phyloP scores from a whole-genome alignment of 371 early-diverging fungal species.

The Dentiscutata heterogama region DNA sequence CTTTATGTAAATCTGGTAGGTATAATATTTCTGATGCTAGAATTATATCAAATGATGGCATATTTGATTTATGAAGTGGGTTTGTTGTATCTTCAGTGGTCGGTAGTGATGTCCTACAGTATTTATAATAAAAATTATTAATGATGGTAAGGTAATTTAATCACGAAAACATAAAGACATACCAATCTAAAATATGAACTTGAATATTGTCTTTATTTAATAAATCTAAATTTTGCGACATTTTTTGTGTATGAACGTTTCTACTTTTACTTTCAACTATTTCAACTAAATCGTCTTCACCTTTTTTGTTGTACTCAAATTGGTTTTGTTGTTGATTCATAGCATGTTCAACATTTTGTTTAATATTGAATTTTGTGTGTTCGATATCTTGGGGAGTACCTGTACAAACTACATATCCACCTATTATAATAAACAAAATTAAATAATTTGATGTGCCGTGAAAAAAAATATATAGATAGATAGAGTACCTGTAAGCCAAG shows the following conservation, averaged over 20 bases:
- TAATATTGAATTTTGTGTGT: conserved; percentile 20
- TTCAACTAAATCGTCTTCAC: background rate
- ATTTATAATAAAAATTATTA: background rate
- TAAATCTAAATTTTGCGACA: too few relatives aligned
- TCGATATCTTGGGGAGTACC: background rate
- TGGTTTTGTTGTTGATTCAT: conserved; percentile 9
- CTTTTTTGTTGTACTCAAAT: background rate
- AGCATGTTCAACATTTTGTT: background rate
- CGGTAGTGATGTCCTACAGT: conserved; percentile 3
- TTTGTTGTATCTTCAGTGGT: background rate
- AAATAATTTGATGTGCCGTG: background rate
- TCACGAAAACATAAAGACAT: background rate
- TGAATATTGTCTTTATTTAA: background rate
- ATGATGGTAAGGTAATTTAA: background rate
- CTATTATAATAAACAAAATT: background rate
- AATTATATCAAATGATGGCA: conserved; percentile 5
- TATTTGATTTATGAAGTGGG: background rate
- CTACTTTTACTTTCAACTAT: background rate
- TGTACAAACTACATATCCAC: conserved; percentile 1
- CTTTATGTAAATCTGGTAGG: background rate
- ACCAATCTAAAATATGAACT: conserved; percentile 19
- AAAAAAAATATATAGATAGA: background rate
- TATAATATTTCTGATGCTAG: conserved; percentile 25
- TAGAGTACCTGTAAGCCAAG: background rate
- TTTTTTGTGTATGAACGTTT: too few relatives aligned